Percentiles rank a stretch among this genome's conserved stretches.
phyloP scores from a whole-genome alignment of 345 rosid species.

The Turnera subulata region DNA sequence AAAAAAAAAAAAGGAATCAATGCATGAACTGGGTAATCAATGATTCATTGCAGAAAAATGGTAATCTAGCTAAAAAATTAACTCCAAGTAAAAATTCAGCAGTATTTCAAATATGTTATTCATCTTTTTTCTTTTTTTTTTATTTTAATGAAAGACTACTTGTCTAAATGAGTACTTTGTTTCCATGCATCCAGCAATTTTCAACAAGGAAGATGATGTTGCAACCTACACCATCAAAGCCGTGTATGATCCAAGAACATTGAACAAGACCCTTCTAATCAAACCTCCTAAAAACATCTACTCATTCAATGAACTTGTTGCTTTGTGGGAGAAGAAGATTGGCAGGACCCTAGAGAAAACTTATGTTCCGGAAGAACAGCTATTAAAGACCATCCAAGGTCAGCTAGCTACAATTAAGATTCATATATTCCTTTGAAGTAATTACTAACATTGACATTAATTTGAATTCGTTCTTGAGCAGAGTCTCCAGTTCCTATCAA shows the following conservation, averaged over 20 bases:
- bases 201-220: constrained; percentile 20
- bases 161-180: not conserved
- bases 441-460: not conserved
- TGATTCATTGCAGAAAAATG: no score
- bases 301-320: constrained; percentile 28
- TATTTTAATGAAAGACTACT: not conserved
- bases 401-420: no score
- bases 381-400: constrained; percentile 33
- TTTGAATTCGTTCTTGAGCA: not conserved
- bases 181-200: constrained; percentile 14
- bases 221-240: constrained; percentile 30
- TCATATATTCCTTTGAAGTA: not conserved
- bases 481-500: constrained; percentile 15
- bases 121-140: no score
- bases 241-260: constrained; percentile 32
- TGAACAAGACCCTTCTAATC: constrained; percentile 30
- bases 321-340: constrained; percentile 31
- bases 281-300: constrained; percentile 20
- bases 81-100: no score
- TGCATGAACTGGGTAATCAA: no score
- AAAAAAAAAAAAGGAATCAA: no score
- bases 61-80: no score
- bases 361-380: constrained; percentile 25
- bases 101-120: no score
- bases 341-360: constrained; percentile 28